Evolutionary conservation across 1,284 basidiomycete species (phyloP).

Genomic region (Sanghuangporus baumii): DNA sequence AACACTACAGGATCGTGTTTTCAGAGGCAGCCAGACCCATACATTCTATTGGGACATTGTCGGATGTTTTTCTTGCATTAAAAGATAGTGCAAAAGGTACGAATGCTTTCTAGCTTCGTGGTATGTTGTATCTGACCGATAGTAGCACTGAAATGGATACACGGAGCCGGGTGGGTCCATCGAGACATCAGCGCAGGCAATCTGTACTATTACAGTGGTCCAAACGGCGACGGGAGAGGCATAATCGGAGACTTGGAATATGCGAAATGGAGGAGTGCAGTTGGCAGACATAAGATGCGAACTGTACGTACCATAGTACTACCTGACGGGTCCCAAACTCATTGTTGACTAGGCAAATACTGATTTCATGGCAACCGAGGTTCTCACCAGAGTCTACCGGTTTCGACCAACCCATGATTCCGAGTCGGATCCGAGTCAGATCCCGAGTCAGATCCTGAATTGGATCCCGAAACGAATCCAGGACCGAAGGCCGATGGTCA

Average conservation of each 20-base stretch:
- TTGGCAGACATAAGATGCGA: background rate
- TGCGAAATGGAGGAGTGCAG: background rate
- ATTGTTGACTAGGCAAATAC: background rate
- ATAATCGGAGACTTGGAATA: background rate
- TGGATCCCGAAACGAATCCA: too few relatives aligned
- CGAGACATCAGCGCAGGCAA: background rate
- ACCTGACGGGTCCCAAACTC: background rate
- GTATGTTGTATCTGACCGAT: background rate
- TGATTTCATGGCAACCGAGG: background rate
- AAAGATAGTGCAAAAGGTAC: background rate
- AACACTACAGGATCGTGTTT: slow-evolving; percentile 1
- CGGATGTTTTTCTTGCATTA: background rate
- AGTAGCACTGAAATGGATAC: background rate
- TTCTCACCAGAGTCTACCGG: background rate
- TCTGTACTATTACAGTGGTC: background rate
- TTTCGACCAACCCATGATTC: background rate
- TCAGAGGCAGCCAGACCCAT: background rate
- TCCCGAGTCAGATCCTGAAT: too few relatives aligned
- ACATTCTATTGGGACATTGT: background rate
- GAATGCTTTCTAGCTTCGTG: background rate
- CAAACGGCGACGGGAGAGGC: background rate
- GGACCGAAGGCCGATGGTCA: too few relatives aligned
- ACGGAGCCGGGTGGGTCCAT: background rate
- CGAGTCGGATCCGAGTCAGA: too few relatives aligned
- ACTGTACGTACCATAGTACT: background rate